Evolutionary conservation across 2,329 filamentous ascomycete genomes (phyloP), one percentile per base, ranked within the genome.

Genomic region (Penicillium psychrosexuale): DNA sequence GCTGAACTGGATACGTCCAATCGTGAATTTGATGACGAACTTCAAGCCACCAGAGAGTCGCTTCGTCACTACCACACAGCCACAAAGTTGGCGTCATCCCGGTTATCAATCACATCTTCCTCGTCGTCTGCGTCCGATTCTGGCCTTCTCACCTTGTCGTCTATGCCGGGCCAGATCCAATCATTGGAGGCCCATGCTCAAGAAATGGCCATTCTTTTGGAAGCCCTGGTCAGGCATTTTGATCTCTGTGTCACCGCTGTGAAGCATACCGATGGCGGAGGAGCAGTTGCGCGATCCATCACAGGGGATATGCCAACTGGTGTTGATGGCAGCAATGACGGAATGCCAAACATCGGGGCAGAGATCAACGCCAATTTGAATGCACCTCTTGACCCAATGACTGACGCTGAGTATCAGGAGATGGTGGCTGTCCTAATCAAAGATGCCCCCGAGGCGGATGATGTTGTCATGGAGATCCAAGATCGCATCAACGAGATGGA

Each of bases 161-260:
- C 68, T 5, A 78, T 86, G 42, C 75, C 81, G 2, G 74, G 79
- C 5, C 77, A 85, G 39, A 76, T 90, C n/a, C 76, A 80, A 30
- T 78, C 79, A 3, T 80, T 96, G 34, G 85, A 92, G 60, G 80
- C 80, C 13, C 86, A 93, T 62, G 92, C 92, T 0, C 86, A 89
- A 59, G 85, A 87, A 64, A 93, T 95, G 85, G 93, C 92, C 5
- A 81, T 87, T 54, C 81, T 91, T 5, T 82, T 97, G 1, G 84
- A 90, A 53, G 91, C 88, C 0, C 78, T 97, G 4, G 91, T 91
- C 8, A 84, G 83, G 27, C 93, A 97, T 74, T 97, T 96, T 69
- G 93, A 97, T 71, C 84, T 96, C 61, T 97, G 93, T 71, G 90
- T 96, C 13, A 93, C 88, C 1, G 93, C 93, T 0, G 87, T 97